Evolutionary conservation across 352 stramenopile species (phyloP), one percentile per base, ranked within the genome.

Genomic region (Thraustotheca clavata): DNA sequence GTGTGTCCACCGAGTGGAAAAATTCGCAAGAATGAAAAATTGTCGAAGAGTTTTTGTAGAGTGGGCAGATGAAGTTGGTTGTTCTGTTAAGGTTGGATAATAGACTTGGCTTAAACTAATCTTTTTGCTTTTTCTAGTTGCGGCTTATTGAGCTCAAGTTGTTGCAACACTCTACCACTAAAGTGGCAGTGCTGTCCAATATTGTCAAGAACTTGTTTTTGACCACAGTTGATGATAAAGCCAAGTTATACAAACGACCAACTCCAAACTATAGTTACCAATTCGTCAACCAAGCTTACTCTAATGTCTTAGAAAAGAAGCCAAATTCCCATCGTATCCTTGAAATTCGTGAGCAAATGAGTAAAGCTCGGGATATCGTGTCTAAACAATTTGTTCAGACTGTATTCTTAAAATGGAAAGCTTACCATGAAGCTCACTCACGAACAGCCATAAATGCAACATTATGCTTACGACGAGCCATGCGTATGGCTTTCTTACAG

Each of bases 121-220:
- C 1, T 27, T 41, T 4, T 70, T 55, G 40, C 27, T 59, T 39
- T 5, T 39, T 27, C n/a, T 69, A 75, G 59, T 69, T 91, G 4
- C 82, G 73, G 0, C 61, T 72, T 24, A 76, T 89, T 59, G 82
- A 91, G 69, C 69, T 89, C 11, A 67, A 69, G 34, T 71, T 91
- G 33, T 87, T 86, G 24, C 74, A 70, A 27, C 70, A 83, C 31
- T 77, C 77, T 27, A 79, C 78, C 47, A 84, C 67, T 11, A 14
- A 24, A 7, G n/a, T 71, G 76, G 31, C 57, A 70, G 16, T 68
- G 74, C 34, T 40, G 88, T 18, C 77, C 80, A 2, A 74, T 70
- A 62, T 89, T 62, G 80, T 89, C 3, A 69, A 87, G 40, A 91
- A 91, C 38, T 67, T 91, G n/a, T 78, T 88, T 0, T 83, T 90